Percentiles rank a stretch among this genome's conserved stretches.
Evolutionary conservation across 176 grass and related monocot species (phyloP).

Genomic region (Carex myosuroides): DNA sequence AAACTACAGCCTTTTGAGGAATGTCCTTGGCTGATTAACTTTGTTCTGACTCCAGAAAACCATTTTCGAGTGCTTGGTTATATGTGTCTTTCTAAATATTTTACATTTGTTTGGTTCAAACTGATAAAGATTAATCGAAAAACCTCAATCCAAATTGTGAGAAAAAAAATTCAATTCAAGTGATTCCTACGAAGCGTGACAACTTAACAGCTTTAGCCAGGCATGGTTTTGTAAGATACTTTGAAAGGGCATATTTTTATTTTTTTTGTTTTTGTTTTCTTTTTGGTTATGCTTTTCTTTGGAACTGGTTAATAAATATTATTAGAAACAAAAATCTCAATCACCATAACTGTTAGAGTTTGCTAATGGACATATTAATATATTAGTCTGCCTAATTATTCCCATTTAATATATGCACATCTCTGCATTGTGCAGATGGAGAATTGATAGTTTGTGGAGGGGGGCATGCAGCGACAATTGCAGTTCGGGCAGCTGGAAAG

Average conservation of each 20-base stretch:
- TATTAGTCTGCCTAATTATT: slow-evolving; percentile 2
- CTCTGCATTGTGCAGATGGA: slow-evolving; percentile 36
- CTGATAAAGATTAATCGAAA: not conserved
- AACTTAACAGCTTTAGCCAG: not conserved
- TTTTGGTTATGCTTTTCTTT: not conserved
- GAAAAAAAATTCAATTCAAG: not conserved
- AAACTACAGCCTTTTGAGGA: not conserved
- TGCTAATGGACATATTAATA: not conserved
- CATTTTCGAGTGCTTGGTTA: not conserved
- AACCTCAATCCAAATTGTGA: not conserved
- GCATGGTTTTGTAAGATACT: not conserved
- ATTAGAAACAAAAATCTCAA: not conserved
- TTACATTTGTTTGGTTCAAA: not conserved
- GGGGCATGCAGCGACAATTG: slow-evolving; percentile 93
- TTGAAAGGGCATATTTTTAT: not conserved
- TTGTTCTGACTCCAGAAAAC: not conserved
- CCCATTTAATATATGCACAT: slow-evolving; percentile 2
- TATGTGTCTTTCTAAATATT: not conserved
- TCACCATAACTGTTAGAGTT: not conserved
- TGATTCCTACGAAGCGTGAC: not conserved
- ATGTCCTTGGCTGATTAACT: not conserved
- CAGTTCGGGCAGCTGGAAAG: slow-evolving; percentile 66
- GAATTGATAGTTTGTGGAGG: slow-evolving; percentile 81
- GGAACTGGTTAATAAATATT: not conserved
- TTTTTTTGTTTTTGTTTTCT: not conserved